Evolutionary conservation across 257 asterid species (phyloP).

Genomic region (Jacaranda copaia): DNA sequence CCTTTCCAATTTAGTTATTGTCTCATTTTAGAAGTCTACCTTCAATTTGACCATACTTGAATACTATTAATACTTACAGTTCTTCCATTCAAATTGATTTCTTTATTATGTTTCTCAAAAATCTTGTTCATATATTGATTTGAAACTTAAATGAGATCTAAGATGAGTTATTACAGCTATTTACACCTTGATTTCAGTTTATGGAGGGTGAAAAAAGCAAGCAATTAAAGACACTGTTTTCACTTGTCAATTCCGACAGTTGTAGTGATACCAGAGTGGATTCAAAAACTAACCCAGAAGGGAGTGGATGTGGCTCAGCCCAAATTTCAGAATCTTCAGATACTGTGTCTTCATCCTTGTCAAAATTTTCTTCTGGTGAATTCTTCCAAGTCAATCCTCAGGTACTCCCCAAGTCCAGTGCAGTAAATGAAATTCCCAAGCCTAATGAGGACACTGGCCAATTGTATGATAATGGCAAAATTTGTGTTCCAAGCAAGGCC

Average conservation of each 20-base stretch:
- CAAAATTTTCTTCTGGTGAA: slow-evolving; percentile 38
- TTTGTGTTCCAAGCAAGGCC: slow-evolving; percentile 27
- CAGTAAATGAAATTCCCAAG: slow-evolving; percentile 11
- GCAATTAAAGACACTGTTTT: slow-evolving; percentile 24
- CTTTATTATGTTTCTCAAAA: background rate
- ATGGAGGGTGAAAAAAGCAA: slow-evolving; percentile 48
- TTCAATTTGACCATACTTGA: background rate
- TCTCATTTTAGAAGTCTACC: background rate
- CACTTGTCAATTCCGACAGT: slow-evolving; percentile 30
- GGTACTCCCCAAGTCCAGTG: slow-evolving; percentile 5
- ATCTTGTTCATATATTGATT: slow-evolving; percentile 6
- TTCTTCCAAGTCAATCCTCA: slow-evolving; percentile 35
- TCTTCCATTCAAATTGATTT: background rate
- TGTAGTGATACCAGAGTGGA: slow-evolving; percentile 13
- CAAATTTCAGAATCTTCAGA: slow-evolving; percentile 37
- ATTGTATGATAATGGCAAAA: slow-evolving; percentile 1
- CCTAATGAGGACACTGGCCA: slow-evolving; percentile 14
- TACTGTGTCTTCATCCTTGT: slow-evolving; percentile 40
- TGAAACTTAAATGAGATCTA: background rate
- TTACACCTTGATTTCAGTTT: slow-evolving; percentile 32
- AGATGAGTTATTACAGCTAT: slow-evolving; percentile 7
- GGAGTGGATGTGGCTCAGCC: slow-evolving; percentile 18
- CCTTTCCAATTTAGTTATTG: no score
- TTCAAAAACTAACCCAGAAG: slow-evolving; percentile 28
- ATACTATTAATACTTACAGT: background rate